These are phyloP conservation scores for Rhodomyrtus psidioides DNA, from an alignment of 441 rosid genomes.

Conservation along the genomic window DNA sequence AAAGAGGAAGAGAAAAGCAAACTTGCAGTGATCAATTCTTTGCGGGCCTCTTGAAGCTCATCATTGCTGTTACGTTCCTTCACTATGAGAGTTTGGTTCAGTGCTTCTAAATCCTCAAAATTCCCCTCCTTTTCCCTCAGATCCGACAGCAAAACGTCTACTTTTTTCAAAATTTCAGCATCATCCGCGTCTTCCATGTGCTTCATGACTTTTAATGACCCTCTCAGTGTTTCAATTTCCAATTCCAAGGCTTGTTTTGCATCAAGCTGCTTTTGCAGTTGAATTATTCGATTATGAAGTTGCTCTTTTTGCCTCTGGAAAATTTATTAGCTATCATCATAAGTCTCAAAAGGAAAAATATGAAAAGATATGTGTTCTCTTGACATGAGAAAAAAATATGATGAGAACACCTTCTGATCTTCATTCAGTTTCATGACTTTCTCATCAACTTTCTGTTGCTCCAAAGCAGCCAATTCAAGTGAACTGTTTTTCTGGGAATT, in stretches of 20 bases:
- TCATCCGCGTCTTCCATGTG: constrained; percentile 58
- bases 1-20: background rate
- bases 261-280: constrained; percentile 67
- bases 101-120: constrained; percentile 51
- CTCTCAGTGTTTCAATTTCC: constrained; percentile 68
- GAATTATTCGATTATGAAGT: constrained; percentile 52
- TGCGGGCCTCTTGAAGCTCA: constrained; percentile 89
- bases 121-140: constrained; percentile 80
- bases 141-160: constrained; percentile 49
- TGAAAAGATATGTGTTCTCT: background rate
- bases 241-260: constrained; percentile 75
- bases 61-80: constrained; percentile 77
- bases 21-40: constrained; percentile 69
- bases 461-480: constrained; percentile 61
- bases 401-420: constrained; percentile 68
- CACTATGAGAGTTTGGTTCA: constrained; percentile 75
- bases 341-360: background rate
- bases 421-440: constrained; percentile 69
- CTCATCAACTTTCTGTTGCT: constrained; percentile 73
- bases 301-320: constrained; percentile 72
- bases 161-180: constrained; percentile 48
- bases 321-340: constrained; percentile 3
- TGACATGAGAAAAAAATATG: background rate
- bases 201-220: constrained; percentile 57
- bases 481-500: constrained; percentile 42